phyloP scores from a whole-genome alignment of 176 grass and related monocot genomes.

The Zoysia pacifica region DNA sequence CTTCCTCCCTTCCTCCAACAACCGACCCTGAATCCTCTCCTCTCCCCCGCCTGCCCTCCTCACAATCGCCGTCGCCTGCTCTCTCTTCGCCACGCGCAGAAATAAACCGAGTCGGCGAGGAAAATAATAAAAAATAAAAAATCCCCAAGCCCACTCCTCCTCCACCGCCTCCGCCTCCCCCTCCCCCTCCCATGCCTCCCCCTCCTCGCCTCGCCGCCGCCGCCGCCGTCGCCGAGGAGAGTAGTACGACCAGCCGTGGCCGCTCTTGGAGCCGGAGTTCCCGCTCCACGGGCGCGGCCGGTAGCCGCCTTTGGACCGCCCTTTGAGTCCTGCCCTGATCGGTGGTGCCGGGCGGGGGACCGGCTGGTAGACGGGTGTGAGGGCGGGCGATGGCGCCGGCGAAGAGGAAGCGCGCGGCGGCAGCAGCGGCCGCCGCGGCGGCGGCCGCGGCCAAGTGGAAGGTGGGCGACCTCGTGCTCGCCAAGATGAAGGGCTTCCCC shows the following conservation, averaged over 20 bases:
- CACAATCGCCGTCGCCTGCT: not conserved
- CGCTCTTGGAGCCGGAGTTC: not conserved
- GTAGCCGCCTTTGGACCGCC: constrained; percentile 9
- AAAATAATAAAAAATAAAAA: not conserved
- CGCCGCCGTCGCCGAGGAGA: not conserved
- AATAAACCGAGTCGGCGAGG: not conserved
- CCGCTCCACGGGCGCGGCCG: not conserved
- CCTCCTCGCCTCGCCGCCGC: constrained; percentile 11
- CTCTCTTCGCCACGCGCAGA: constrained; percentile 1
- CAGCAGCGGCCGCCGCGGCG: constrained; percentile 48
- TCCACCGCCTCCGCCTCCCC: not conserved
- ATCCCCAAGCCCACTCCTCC: constrained; percentile 21
- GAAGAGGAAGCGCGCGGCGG: constrained; percentile 60
- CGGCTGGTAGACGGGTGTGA: not conserved
- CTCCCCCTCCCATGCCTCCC: constrained; percentile 39
- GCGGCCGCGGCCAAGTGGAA: constrained; percentile 82
- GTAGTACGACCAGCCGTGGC: constrained; percentile 10
- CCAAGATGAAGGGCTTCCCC: constrained; percentile 98
- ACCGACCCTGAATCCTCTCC: too few relatives aligned
- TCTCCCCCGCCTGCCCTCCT: too few relatives aligned
- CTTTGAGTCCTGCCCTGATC: constrained; percentile 27
- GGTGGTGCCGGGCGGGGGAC: not conserved
- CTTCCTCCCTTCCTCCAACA: not conserved
- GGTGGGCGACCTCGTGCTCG: constrained; percentile 97
- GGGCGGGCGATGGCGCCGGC: constrained; percentile 60